These are phyloP conservation scores for sunflower (Helianthus annuus) DNA, from an alignment of 129 eudicot species.

Conservation along the genomic window HanXRQr2.0-SUNRISE NC_035441.2:170240427-170240926, in stretches of 20 bases:
- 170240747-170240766: slow-evolving; percentile 67
- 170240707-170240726: slow-evolving; percentile 39
- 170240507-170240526: slow-evolving; percentile 34
- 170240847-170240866: slow-evolving; percentile 36
- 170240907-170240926: slow-evolving; percentile 77
- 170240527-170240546: slow-evolving; percentile 30
- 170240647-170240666: not conserved
- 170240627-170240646: slow-evolving; percentile 10
- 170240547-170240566: slow-evolving; percentile 31
- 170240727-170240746: slow-evolving; percentile 43
- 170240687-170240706: slow-evolving; percentile 14
- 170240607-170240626: not conserved
- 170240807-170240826: slow-evolving; percentile 41
- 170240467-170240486: slow-evolving; percentile 32
- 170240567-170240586: slow-evolving; percentile 25
- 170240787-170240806: slow-evolving; percentile 65
- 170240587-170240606: slow-evolving; percentile 8
- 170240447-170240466: slow-evolving; percentile 16
- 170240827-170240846: slow-evolving; percentile 37
- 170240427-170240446: slow-evolving; percentile 10
- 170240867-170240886: slow-evolving; percentile 50
- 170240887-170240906: slow-evolving; percentile 83
- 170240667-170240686: slow-evolving; percentile 10
- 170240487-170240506: slow-evolving; percentile 32
- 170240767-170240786: slow-evolving; percentile 53